Evolutionary conservation across 441 rosid genomes (phyloP), one percentile per base, ranked within the genome.

Genomic region (Raphanus hybrid): DNA sequence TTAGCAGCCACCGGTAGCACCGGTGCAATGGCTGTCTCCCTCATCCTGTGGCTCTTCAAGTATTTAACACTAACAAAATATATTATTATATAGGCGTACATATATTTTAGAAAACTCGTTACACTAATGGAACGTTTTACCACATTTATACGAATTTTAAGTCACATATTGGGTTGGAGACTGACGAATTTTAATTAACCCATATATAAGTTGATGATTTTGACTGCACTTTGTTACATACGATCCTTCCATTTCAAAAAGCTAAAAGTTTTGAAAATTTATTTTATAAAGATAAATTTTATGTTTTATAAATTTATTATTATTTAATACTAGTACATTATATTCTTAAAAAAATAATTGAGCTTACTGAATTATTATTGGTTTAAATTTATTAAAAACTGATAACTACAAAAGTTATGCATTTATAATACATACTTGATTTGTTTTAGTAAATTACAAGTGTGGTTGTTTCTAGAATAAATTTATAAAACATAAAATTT

Each of bases 1-100:
- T 89, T 92, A 85, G 20, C 85, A 15, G 82, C 94, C 27, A 83
- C 91, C 0, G 94, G 96, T 1, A 84, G 88, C n/a, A 83, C 86
- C 18, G 90, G 94, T 0, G 73, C 78, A 0, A 88, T 88, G 0
- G 91, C 89, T 0, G 20, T 90, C 41, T 69, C 86, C 15, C 85
- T 87, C 55, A 11, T 93, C 70, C 64, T 91, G 7, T 86, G 91
- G 93, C 78, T 93, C 64, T 85, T 84, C 82, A 83, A 89, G 92
- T 88, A 81, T 58, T 8, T 41, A 55, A 43, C 67, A 8, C 57
- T 68, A 32, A 62, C 43, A 6, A 14, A 3, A 61, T 4, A 55
- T 29, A 9, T 57, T 26, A 12, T 3, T 9, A 57, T 54, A 8
- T 0, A 16, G 1, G 7, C 8, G 9, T 50, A 9, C 27, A 64